Base-by-base conservation (phyloP, 805 yeast genomes). In the Phaffomyces opuntiae region DNA sequence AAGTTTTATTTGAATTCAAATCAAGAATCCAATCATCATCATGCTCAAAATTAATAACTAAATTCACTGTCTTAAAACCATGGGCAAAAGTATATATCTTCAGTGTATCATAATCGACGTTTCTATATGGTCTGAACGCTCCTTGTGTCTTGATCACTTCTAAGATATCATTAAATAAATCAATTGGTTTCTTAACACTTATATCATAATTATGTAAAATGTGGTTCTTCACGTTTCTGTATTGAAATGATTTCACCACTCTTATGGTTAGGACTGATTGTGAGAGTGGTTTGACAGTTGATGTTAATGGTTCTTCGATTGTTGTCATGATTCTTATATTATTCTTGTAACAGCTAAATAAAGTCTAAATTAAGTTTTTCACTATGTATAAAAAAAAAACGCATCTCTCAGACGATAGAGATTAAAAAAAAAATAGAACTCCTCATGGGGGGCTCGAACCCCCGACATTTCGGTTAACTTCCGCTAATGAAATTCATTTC, bases 81-180 rank as follows among this genome's bases (percentile, higher is more conserved):
- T 91, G 98, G 0, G 99, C 98, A 60, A 88, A 89, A 27, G 96
- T 85, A 66, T 93, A 93, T 7, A 93, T 74, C 64, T 93, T 93
- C 46, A 91, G 62, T 0, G 90, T 72, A 59, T 91, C 86, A 51
- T 80, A 85, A 0, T 66, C 70, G 9, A 87, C 86, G 49, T 74
- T 85, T 58, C 97, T 74, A 64, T 80, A 90, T 2, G 98, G 96
- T 57, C 96, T 74, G 48, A 81, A 77, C 0, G 78, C 80, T 7
- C 93, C 88, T 13, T 78, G 73, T 5, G 83, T 75, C 36, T 70
- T 61, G 38, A 78, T 73, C 27, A 65, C 64, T 39, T 72, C 53
- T 37, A 68, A 54, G 9, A 83, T 68, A 48, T 68, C 69, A 17
- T 77, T 80, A 33, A 83, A 72, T 19, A 93, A 68, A 53, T 80